Conservation (phyloP, 371 early-diverging fungal genomes). For the Circinella umbellata region DNA sequence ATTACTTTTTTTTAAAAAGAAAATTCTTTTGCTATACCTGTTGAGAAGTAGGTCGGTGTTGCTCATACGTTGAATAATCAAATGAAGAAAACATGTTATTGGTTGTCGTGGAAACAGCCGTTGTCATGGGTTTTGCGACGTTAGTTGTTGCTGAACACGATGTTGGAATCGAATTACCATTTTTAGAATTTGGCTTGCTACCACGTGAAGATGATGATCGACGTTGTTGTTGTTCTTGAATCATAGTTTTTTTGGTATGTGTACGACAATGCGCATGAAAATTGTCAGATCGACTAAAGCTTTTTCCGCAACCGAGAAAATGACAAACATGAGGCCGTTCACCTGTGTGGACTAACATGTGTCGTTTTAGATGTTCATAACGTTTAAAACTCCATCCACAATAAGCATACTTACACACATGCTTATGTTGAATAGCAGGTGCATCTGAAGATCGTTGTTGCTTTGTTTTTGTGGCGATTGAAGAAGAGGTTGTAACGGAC, state of each 20-base stretch:
- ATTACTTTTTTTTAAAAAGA: background rate
- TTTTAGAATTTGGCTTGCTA: background rate
- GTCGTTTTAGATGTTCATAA: constrained; percentile 84
- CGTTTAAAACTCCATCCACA: constrained; percentile 77
- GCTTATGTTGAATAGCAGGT: constrained; percentile 41
- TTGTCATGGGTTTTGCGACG: constrained; percentile 19
- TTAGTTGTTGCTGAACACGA: constrained; percentile 5
- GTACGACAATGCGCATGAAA: constrained; percentile 66
- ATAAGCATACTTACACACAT: constrained; percentile 55
- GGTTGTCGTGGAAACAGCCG: background rate
- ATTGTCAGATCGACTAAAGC: constrained; percentile 81
- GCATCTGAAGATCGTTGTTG: background rate
- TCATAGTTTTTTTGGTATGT: constrained; percentile 47
- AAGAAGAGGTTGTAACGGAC: background rate
- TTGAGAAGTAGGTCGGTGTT: background rate
- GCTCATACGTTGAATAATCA: background rate
- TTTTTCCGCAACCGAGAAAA: constrained; percentile 68
- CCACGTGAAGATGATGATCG: background rate
- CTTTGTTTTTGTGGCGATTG: background rate
- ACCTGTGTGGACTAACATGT: constrained; percentile 71
- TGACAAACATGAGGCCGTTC: constrained; percentile 74
- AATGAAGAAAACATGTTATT: background rate
- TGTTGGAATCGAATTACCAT: too few relatives aligned
- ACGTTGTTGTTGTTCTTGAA: constrained; percentile 21
- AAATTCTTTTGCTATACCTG: background rate